Conservation (phyloP, 306 rosid genomes). For the Purshia tridentata region DNA sequence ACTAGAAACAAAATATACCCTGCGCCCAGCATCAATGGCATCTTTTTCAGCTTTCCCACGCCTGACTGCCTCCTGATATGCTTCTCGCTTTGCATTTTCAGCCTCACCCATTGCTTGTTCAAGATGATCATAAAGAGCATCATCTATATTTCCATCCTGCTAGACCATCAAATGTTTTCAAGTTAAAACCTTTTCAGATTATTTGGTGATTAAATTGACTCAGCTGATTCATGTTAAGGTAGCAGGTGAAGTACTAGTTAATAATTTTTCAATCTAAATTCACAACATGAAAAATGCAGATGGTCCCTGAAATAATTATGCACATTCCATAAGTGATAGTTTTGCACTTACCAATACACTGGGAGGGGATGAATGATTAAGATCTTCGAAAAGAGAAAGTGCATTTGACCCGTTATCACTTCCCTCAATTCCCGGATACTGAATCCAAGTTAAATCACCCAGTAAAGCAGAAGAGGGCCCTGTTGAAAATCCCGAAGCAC, state of each 20-base stretch:
- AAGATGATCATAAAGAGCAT: slow-evolving; percentile 55
- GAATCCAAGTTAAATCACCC: slow-evolving; percentile 32
- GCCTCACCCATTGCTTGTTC: slow-evolving; percentile 66
- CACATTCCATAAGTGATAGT: slow-evolving; percentile 4
- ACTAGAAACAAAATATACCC: slow-evolving; percentile 41
- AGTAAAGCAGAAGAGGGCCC: slow-evolving; percentile 38
- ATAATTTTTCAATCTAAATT: neutral
- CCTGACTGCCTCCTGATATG: slow-evolving; percentile 51
- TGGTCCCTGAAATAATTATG: slow-evolving; percentile 8
- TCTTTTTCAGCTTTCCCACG: slow-evolving; percentile 76
- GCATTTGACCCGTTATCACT: slow-evolving; percentile 37
- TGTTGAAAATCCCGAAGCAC: slow-evolving; percentile 39
- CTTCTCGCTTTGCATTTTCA: slow-evolving; percentile 53
- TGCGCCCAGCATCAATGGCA: slow-evolving; percentile 53
- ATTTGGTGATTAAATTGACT: slow-evolving; percentile 4
- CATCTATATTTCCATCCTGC: slow-evolving; percentile 68
- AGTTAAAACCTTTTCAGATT: neutral
- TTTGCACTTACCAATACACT: slow-evolving; percentile 51
- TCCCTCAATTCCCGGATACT: slow-evolving; percentile 31
- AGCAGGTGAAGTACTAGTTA: neutral
- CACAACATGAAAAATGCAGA: neutral
- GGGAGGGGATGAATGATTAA: slow-evolving; percentile 49
- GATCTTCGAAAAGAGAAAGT: slow-evolving; percentile 28
- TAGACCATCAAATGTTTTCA: slow-evolving; percentile 19
- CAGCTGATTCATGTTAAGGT: neutral